phyloP scores from a whole-genome alignment of 495 filamentous ascomycete genomes.

The Daldinia vernicosa region DNA sequence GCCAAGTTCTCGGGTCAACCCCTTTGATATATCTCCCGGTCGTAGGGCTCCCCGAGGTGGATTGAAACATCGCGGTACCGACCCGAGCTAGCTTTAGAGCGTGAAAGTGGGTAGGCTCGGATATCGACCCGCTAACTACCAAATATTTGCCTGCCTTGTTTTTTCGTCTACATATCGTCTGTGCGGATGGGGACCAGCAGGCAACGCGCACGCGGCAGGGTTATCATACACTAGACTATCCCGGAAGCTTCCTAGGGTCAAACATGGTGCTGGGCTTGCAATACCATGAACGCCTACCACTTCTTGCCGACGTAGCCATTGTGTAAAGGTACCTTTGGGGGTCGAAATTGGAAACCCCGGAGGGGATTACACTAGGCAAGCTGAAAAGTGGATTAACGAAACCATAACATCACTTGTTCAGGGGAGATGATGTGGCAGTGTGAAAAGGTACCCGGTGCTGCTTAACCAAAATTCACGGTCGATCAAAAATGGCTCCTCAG shows the following conservation, averaged over 20 bases:
- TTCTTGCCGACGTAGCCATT: neutral
- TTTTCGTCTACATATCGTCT: slow-evolving; percentile 19
- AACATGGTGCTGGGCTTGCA: slow-evolving; percentile 8
- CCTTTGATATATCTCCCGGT: slow-evolving; percentile 20
- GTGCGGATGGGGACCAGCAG: slow-evolving; percentile 29
- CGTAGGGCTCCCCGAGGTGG: slow-evolving; percentile 21
- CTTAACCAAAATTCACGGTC: slow-evolving; percentile 12
- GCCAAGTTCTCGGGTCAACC: slow-evolving; percentile 33
- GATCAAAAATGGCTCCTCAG: neutral
- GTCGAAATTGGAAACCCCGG: slow-evolving; percentile 4
- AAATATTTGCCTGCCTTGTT: slow-evolving; percentile 14
- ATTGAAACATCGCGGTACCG: slow-evolving; percentile 13
- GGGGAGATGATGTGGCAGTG: slow-evolving; percentile 7
- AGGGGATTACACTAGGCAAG: slow-evolving; percentile 3
- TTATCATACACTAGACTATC: slow-evolving; percentile 19
- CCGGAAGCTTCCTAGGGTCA: slow-evolving; percentile 7
- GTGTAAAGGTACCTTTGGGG: neutral
- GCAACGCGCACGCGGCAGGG: slow-evolving; percentile 18
- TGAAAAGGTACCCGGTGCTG: neutral
- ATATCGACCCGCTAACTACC: slow-evolving; percentile 18
- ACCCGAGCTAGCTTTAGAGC: slow-evolving; percentile 18
- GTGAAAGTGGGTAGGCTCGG: slow-evolving; percentile 8
- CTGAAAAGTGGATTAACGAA: neutral
- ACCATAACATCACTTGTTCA: neutral
- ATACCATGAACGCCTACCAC: neutral